phyloP scores from a whole-genome alignment of 257 asterid genomes.

The Scutellaria minor region DNA sequence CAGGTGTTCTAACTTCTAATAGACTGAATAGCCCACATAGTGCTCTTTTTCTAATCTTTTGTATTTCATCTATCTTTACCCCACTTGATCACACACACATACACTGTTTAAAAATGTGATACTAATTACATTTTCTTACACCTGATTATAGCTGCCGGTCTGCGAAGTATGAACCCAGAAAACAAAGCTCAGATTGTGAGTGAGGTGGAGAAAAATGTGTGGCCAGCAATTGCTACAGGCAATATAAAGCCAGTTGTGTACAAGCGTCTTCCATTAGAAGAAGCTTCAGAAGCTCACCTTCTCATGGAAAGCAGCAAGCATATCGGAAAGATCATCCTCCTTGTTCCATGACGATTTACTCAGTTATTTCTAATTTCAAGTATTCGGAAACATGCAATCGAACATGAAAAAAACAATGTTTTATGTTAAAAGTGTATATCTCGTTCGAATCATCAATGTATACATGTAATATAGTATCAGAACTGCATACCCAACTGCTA shows the following conservation, averaged over 20 bases:
- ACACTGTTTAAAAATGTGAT: no score
- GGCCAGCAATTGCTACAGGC: slow-evolving; percentile 89
- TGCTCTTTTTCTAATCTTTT: not conserved
- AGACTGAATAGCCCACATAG: not conserved
- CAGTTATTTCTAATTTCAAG: not conserved
- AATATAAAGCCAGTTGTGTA: slow-evolving; percentile 78
- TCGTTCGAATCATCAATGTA: not conserved
- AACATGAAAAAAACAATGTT: no score
- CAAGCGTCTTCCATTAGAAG: slow-evolving; percentile 60
- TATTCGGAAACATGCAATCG: no score
- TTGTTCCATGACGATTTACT: slow-evolving; percentile 30
- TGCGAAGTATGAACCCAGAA: slow-evolving; percentile 65
- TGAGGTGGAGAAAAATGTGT: slow-evolving; percentile 89
- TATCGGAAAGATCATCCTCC: slow-evolving; percentile 84
- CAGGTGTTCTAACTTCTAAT: not conserved
- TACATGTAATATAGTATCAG: no score
- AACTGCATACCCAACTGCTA: no score
- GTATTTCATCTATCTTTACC: not conserved
- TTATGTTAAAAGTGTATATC: not conserved
- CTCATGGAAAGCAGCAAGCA: slow-evolving; percentile 91
- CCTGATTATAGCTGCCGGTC: slow-evolving; percentile 71
- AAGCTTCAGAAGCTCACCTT: slow-evolving; percentile 80
- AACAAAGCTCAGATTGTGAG: slow-evolving; percentile 82
- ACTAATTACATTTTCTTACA: not conserved
- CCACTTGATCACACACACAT: no score